Evolutionary conservation across 139 green algal genomes (phyloP), one percentile per base, ranked within the genome.

Genomic region (Chlamydomonas sphaeroides): DNA sequence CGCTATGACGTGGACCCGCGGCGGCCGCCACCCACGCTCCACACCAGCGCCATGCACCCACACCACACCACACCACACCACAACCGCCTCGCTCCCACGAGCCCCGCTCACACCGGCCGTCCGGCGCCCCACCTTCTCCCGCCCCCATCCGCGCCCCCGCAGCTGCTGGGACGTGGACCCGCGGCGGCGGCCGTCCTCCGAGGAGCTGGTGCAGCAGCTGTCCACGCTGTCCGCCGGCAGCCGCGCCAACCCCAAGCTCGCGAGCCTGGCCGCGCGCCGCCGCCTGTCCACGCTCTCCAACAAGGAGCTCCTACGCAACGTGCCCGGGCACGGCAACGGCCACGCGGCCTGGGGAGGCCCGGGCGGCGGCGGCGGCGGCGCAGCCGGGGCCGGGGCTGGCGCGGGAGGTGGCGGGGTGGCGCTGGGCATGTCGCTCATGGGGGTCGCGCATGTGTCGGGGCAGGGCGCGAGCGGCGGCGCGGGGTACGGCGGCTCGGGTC

Each of bases 151-250:
- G 36, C 57, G 3, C 6, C 5, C 33, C 1, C 33, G 17, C 76
- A 83, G 77, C 18, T 86, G 81, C 49, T 83, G 65, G 81, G 72
- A 74, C 28, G 30, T 11, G 26, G 71, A 86, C 51, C 73, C 74
- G 20, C 41, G 65, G 21, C 51, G 39, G 17, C 71, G 81, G 18
- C 81, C 81, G 36, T 63, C 49, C 7, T 26, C 65, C 10, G 71
- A 81, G 36, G 81, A 83, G 72, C 62, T 86, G 81, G 71, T 83
- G 81, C 62, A 83, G 71, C 38, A 30, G 61, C 41, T 84, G 65
- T 68, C 65, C 32, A 30, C 1, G 21, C 65, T 84, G n/a, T 56
- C 32, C 39, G 18, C 65, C 32, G 20, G n/a, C 48, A 48, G 48
- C 5, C 63, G 65, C 26, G 7, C 3, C 30, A 21, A 25, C 62